phyloP scores from a whole-genome alignment of 148 eudicot genomes.

The Nyssa sinensis region DNA sequence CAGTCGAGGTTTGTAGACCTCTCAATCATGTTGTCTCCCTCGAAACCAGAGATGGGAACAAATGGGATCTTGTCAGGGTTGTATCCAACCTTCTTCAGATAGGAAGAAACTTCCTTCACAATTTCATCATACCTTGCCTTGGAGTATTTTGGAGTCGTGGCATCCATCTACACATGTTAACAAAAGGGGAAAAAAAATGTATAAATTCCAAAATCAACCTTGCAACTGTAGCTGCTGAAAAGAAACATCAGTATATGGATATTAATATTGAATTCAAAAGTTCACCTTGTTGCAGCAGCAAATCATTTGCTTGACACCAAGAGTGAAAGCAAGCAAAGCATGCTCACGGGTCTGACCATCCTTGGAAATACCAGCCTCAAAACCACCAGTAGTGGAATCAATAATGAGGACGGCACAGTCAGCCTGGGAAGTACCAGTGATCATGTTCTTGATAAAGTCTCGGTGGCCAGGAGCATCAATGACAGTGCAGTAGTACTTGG shows the following conservation, averaged over 20 bases:
- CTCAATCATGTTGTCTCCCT: conserved; percentile 45
- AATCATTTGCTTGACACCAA: conserved; percentile 62
- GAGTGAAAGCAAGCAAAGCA: conserved; percentile 59
- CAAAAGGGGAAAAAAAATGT: not conserved
- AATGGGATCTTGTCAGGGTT: conserved; percentile 37
- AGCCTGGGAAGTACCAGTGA: conserved; percentile 61
- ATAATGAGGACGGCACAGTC: conserved; percentile 59
- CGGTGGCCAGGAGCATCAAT: conserved; percentile 66
- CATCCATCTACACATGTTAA: conserved; percentile 27
- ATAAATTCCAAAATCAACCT: not conserved
- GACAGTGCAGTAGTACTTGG: conserved; percentile 64
- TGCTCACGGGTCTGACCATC: conserved; percentile 71
- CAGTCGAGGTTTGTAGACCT: conserved; percentile 43
- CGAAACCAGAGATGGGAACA: conserved; percentile 40
- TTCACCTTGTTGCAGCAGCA: conserved; percentile 54
- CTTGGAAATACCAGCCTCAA: conserved; percentile 63
- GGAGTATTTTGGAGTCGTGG: conserved; percentile 34
- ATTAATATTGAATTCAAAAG: not conserved
- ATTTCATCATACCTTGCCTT: conserved; percentile 36
- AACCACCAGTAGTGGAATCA: conserved; percentile 61
- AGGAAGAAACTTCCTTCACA: conserved; percentile 35
- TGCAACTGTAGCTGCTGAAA: not conserved
- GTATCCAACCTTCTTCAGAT: conserved; percentile 39
- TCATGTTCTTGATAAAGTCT: conserved; percentile 64
- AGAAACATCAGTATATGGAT: not conserved